Base-by-base conservation (phyloP, 139 green algal species). In the Klebsormidium nitens region DNA sequence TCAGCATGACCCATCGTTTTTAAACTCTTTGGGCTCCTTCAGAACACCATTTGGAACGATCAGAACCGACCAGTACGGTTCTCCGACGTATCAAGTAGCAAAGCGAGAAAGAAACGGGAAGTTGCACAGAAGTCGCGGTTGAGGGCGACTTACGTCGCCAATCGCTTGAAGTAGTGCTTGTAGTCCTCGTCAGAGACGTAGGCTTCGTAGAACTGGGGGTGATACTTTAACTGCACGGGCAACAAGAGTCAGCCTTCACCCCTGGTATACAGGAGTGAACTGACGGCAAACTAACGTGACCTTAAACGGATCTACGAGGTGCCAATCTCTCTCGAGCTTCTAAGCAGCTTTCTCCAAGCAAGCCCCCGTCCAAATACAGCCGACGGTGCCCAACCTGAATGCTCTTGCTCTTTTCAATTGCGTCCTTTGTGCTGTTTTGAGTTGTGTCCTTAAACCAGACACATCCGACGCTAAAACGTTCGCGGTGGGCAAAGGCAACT, bases 151-250 rank as follows among this genome's bases (percentile, higher is more conserved):
- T 11, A 56, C 17, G 57, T 55, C 4, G 57, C 64, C 81, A 85
- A 85, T 23, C 69, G 39, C 3, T 42, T 59, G 19, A 76, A 75
- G 64, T 92, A 95, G 11, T 69, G 36, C 2, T 75, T 26, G 69
- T 86, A 93, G n/a, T n/a, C n/a, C 19, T 81, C 66, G 0, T 56
- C 74, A 19, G 75, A 63, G 17, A 91, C 80, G 23, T 83, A 87
- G 35, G 39, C 50, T 4, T 38, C n/a, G 76, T 90, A 95, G 14
- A 63, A 40, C 19, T 87, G 65, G 3, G 75, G 58, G 3, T 82
- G 50, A 0, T 32, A 2, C 36, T 46, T 71, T 28, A 95, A 71
- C 76, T 89, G 56, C 66, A 40, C 35, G 26, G 36, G 2, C 35
- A 66, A 52, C 37, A 32, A 44, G 4, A 34, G 3, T 17, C 1